Base-by-base conservation (phyloP, 495 filamentous ascomycete genomes). In the Friedmanniomyces endolithicus region DNA sequence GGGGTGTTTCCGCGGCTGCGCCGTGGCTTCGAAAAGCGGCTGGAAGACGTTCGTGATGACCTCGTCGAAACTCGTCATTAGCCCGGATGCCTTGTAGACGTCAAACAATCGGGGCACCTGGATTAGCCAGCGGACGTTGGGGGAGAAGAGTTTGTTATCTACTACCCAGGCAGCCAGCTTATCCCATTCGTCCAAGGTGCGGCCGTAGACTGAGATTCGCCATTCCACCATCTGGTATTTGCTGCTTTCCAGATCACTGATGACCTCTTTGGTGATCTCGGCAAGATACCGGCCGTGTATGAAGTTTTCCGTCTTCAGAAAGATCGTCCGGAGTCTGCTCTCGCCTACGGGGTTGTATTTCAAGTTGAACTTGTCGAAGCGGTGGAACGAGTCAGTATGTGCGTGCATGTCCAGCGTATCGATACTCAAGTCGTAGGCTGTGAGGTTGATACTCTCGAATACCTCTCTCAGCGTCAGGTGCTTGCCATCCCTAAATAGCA, bases 211-310 rank as follows among this genome's bases (percentile, higher is more conserved):
- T 12, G 88, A 95, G 52, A 98, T 92, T 17, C 92, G 87, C 87
- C 94, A 98, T 73, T 98, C 92, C 6, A 90, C 94, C 86, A 98
- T 95, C 68, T 98, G 92, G 64, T 98, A 97, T 66, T 98, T 98
- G 78, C 90, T 96, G 31, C 90, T 90, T 68, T 98, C 92, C 19
- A 98, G 72, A 71, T 98, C 92, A n/a, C 87, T 81, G 25, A 98
- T 95, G 37, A 98, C 92, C 67, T 98, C 92, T 64, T 92, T 92
- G 8, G 94, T 97, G 41, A 98, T 94, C 64, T 98, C 92, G 0
- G 92, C 92, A 20, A 98, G 76, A 68, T 98, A 98, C 27, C 90
- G 84, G 22, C 92, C 92, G 59, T 94, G 80, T 63, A 98, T 94
- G 70, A 86, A 89, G 70, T 98, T 98, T 70, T 98, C 94, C 33